Conservation (phyloP, 768 basidiomycete species). For the Artomyces pyxidatus region DNA sequence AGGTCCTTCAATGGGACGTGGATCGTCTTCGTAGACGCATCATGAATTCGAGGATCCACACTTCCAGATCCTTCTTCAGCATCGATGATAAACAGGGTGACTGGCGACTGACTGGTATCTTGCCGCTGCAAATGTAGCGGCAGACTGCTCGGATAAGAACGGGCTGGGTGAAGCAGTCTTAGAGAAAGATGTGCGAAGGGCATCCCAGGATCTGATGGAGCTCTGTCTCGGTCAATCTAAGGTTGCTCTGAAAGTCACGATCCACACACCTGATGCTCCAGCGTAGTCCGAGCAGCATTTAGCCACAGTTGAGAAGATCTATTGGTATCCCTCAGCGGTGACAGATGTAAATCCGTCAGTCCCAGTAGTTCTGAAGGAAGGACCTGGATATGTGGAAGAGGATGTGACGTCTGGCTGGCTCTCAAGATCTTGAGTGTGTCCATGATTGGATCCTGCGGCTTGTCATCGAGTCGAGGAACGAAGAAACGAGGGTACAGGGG, state of each 20-base stretch:
- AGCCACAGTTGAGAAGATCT: no score
- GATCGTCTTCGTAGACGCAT: constrained; percentile 29
- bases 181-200: constrained; percentile 31
- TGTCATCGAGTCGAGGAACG: constrained; percentile 57
- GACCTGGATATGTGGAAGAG: not conserved
- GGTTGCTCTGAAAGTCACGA: not conserved
- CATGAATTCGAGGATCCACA: constrained; percentile 36
- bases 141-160: constrained; percentile 65
- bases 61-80: constrained; percentile 28
- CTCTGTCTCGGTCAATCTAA: constrained; percentile 26
- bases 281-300: not conserved
- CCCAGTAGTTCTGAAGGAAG: constrained; percentile 7
- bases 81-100: not conserved
- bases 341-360: not conserved
- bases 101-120: constrained; percentile 44
- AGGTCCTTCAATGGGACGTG: constrained; percentile 42
- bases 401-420: not conserved
- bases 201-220: constrained; percentile 57
- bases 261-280: constrained; percentile 5
- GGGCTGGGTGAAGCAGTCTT: constrained; percentile 32
- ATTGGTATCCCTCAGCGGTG: no score
- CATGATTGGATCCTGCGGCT: constrained; percentile 74
- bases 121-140: constrained; percentile 43
- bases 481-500: constrained; percentile 35
- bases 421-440: constrained; percentile 36